Conservation (phyloP, 2,329 filamentous ascomycete species). For the Chalaropsis thielavioides region DNA sequence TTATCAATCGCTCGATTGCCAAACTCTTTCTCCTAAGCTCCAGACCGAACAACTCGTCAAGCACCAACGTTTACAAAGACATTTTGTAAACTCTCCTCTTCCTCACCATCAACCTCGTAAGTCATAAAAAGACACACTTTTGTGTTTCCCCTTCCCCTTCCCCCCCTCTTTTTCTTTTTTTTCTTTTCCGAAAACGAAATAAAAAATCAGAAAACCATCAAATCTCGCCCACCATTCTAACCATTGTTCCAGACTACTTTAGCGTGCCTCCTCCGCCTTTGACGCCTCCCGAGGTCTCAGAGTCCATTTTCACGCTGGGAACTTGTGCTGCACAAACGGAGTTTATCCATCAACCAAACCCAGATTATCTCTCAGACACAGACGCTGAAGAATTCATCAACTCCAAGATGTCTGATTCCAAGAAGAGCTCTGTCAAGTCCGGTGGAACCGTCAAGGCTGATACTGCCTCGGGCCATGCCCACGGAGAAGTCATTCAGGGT, state of each 20-base stretch:
- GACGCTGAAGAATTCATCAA: constrained; percentile 19
- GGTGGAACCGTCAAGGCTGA: constrained; percentile 12
- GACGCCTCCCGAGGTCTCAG: constrained; percentile 34
- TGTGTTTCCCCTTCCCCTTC: neutral
- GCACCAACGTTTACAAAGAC: constrained; percentile 9
- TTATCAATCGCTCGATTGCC: neutral
- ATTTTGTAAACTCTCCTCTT: constrained; percentile 6
- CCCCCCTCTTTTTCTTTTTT: neutral
- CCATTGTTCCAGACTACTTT: neutral
- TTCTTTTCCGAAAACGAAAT: neutral
- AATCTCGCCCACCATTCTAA: neutral
- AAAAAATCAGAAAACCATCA: too few species aligned
- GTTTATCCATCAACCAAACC: constrained; percentile 37
- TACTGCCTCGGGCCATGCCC: constrained; percentile 27
- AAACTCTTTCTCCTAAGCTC: neutral
- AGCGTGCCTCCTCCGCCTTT: constrained; percentile 32
- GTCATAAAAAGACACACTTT: neutral
- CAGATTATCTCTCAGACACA: constrained; percentile 32
- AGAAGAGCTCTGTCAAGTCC: neutral
- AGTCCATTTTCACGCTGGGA: constrained; percentile 31
- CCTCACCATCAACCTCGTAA: neutral
- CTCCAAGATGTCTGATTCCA: constrained; percentile 17
- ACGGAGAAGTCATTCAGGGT: constrained; percentile 37
- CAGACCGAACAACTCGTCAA: constrained; percentile 5
- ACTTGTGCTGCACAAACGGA: constrained; percentile 23